Base-by-base conservation (phyloP, 352 stramenopile genomes). In the Pythium phragmiticola region DNA sequence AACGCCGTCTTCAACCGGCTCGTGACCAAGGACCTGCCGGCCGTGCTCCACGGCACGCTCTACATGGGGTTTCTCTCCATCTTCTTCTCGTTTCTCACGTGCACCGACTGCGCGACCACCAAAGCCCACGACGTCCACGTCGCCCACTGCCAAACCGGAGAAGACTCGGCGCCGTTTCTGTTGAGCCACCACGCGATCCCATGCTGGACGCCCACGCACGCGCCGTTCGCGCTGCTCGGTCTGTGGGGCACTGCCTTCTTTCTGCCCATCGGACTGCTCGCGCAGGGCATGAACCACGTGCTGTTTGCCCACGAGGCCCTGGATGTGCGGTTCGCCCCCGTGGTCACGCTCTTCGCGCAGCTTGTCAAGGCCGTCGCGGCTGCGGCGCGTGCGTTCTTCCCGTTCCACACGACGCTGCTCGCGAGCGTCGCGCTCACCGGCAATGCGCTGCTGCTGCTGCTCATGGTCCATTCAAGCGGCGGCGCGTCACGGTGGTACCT, bases 51-150 rank as follows among this genome's bases (percentile, higher is more conserved):
- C 42, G 72, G 77, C 6, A 78, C 82, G 33, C 60, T 85, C 14
- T 88, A 85, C 67, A 85, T 88, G 75, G 73, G 75, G 17, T 78
- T 76, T 30, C 78, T 88, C 46, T 80, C 78, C 2, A 78, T 74
- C 12, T 88, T 88, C 50, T 85, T 84, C 51, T 83, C 79, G 33
- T 84, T 82, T 30, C 60, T 87, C 9, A 64, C 75, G 14, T 86
- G 75, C 49, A 61, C 76, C 33, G 75, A 85, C 63, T 82, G 77
- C 51, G 16, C 34, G 21, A n/a, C 46, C 21, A 55, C 57, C 3
- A 50, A 34, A 11, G 13, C 41, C 13, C 57, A 70, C 55, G 49
- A 56, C 33, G n/a, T 51, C 41, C n/a, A 43, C 21, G 57, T 67
- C 39, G 45, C 55, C n/a, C 63, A 67, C 53, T 72, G 65, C 37